Evolutionary conservation across 2,329 filamentous ascomycete genomes (phyloP), one percentile per base, ranked within the genome.

Genomic region (Dactylellina drechsleri): DNA sequence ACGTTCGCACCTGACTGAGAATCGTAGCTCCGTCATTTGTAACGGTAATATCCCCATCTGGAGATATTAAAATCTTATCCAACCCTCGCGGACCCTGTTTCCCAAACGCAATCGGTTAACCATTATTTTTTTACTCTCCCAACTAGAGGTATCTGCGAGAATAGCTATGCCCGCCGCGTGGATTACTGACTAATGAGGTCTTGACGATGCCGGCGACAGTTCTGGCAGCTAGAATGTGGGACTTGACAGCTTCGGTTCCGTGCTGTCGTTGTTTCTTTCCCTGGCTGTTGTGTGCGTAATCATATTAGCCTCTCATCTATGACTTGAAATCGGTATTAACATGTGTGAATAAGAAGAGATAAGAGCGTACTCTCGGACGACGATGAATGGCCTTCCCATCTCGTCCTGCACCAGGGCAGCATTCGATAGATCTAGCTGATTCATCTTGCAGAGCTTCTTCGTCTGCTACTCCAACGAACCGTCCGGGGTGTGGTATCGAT

Each of bases 21-120:
- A 99, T 99, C 53, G 95, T 99, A 66, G 96, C 96, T 80, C 95
- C 95, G 84, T 99, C 95, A 85, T 99, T 99, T 79, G 95, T 99
- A 77, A 99, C 93, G 77, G 95, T 99, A 83, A 99, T 99, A 84
- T 99, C 95, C 82, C 95, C 95, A 82, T 99, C 95, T 76, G 95
- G 92, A 60, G 95, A 99, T 80, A 99, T 99, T 80, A 99, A 88
- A 82, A 99, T 99, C 86, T 99, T 99, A 86, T 99, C 95, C 81
- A 99, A 89, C 77, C 95, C 95, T 79, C 95, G 91, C 65, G 95
- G 95, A 59, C 95, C 95, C 86, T 87, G 50, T 50, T 59, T 53
- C 15, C 52, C 58, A 28, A 65, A 31, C 20, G 18, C 54, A 76
- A 80, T 28, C 80, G n/a, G 58, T 65, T 36, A 68, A 58, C 52